A percentile compares a stretch with the other conserved stretches of the same genome.
Conservation (phyloP, 371 early-diverging fungal species). For the Sporodiniella umbellata region DNA sequence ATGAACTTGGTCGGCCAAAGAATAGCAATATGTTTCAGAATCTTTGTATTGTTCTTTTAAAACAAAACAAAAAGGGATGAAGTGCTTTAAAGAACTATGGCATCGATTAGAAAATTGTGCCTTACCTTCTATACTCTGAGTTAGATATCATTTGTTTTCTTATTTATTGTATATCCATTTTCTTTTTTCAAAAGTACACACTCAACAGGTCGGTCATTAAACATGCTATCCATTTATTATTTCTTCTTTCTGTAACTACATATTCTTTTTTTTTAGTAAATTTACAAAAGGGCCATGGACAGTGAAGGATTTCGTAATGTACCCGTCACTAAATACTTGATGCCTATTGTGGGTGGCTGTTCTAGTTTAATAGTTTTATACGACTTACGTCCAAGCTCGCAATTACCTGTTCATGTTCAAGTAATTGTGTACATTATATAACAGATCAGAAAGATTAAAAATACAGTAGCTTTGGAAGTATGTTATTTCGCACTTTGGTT, state of each 20-base stretch:
- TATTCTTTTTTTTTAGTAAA: background rate
- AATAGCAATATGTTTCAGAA: too few relatives aligned
- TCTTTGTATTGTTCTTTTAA: too few relatives aligned
- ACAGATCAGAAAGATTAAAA: background rate
- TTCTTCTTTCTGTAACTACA: background rate
- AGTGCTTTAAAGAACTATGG: too few relatives aligned
- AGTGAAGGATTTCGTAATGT: conserved; percentile 56
- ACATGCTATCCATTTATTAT: background rate
- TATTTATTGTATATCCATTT: too few relatives aligned
- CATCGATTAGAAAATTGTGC: too few relatives aligned
- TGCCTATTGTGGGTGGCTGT: conserved; percentile 55
- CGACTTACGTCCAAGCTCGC: conserved; percentile 45
- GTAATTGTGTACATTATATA: conserved; percentile 21
- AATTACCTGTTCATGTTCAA: conserved; percentile 53
- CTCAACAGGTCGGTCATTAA: background rate
- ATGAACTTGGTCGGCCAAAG: too few relatives aligned
- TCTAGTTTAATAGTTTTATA: conserved; percentile 52
- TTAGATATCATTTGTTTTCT: too few relatives aligned
- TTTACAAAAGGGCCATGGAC: conserved; percentile 10
- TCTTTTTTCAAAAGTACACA: too few relatives aligned
- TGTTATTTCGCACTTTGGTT: conserved; percentile 52
- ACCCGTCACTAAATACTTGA: conserved; percentile 62
- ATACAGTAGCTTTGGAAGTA: conserved; percentile 54
- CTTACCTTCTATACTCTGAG: too few relatives aligned
- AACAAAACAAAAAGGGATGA: too few relatives aligned